phyloP scores from a whole-genome alignment of 176 grass and related monocot genomes.

The Cocos nucifera region DNA sequence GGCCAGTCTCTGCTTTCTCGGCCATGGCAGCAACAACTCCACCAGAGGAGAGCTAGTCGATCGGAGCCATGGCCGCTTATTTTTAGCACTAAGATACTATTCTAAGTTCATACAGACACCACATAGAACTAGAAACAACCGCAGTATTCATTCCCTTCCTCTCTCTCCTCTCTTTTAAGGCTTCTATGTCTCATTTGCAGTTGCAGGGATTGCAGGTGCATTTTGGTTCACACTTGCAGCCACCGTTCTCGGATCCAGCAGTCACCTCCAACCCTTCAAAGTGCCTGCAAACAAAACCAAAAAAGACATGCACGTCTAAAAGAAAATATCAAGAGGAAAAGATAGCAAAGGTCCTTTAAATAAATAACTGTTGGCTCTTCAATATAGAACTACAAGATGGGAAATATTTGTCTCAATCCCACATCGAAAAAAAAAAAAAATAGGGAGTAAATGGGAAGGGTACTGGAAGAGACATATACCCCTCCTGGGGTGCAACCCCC shows the following conservation, averaged over 20 bases:
- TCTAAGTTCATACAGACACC: too few species aligned
- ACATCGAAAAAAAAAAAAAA: too few species aligned
- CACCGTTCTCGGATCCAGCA: slow-evolving; percentile 1
- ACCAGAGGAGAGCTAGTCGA: too few species aligned
- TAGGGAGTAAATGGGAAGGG: too few species aligned
- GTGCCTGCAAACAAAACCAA: neutral
- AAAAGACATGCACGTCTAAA: neutral
- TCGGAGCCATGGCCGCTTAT: too few species aligned
- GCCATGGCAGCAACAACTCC: too few species aligned
- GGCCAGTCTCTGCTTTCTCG: too few species aligned
- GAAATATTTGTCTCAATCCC: too few species aligned
- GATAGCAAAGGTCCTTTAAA: neutral
- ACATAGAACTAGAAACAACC: neutral
- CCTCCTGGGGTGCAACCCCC: slow-evolving; percentile 4
- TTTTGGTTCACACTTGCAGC: slow-evolving; percentile 1
- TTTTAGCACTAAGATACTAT: too few species aligned
- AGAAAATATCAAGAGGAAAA: neutral
- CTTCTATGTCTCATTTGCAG: neutral
- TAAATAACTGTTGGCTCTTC: too few species aligned
- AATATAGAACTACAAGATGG: too few species aligned
- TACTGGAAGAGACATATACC: neutral
- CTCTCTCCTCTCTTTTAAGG: neutral
- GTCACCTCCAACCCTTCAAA: neutral
- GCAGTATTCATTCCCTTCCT: neutral
- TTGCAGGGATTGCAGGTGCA: slow-evolving; percentile 14